These are phyloP conservation scores for Beauveria brongniartii DNA, from an alignment of 2,329 filamentous ascomycete genomes.

Conservation along the genomic window DNA sequence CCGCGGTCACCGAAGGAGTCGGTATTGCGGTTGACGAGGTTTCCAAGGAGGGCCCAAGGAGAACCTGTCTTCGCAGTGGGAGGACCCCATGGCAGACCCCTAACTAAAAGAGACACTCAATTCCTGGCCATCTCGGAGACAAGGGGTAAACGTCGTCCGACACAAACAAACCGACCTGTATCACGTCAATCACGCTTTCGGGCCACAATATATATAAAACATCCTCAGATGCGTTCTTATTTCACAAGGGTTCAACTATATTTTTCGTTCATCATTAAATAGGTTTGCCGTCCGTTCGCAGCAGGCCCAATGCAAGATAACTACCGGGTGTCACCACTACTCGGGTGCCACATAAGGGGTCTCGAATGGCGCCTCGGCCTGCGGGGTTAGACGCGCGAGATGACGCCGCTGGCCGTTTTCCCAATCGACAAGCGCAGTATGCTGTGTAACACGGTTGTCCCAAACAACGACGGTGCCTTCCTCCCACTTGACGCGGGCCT, in stretches of 20 bases:
- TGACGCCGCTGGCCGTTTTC: slow-evolving; percentile 64
- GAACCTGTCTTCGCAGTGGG: slow-evolving; percentile 85
- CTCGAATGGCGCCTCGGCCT: slow-evolving; percentile 47
- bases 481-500: slow-evolving; percentile 64
- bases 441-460: slow-evolving; percentile 70
- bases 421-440: slow-evolving; percentile 71
- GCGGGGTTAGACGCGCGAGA: slow-evolving; percentile 66
- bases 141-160: too few species aligned
- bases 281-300: neutral
- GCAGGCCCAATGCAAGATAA: neutral
- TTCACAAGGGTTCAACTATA: neutral
- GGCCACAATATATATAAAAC: too few species aligned
- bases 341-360: slow-evolving; percentile 8
- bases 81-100: slow-evolving; percentile 87
- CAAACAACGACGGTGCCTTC: slow-evolving; percentile 68
- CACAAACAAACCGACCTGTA: too few species aligned
- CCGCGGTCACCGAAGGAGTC: too few species aligned
- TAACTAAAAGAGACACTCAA: slow-evolving; percentile 63
- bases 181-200: too few species aligned
- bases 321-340: neutral
- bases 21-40: slow-evolving; percentile 38
- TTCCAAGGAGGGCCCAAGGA: slow-evolving; percentile 67
- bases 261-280: neutral
- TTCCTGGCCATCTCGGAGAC: too few species aligned
- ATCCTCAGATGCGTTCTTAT: too few species aligned